Evolutionary conservation across 495 filamentous ascomycete species (phyloP), one percentile per base, ranked within the genome.

Genomic region (Penicillium longicatenatum): DNA sequence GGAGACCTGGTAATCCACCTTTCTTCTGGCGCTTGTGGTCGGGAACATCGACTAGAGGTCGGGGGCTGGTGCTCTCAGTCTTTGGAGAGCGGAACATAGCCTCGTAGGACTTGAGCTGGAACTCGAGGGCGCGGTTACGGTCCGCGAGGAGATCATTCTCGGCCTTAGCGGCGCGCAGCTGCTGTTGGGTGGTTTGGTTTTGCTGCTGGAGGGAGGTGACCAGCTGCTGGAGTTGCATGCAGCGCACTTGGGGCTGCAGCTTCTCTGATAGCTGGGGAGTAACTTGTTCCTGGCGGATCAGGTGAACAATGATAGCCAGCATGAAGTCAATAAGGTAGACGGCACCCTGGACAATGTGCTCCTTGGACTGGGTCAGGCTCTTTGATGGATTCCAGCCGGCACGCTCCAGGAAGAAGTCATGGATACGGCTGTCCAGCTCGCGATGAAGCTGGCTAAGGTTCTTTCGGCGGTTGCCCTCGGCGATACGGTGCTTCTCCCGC

Each of bases 331-430:
- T 71, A 2, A 78, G 63, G 53, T 69, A 73, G 50, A 79, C 71
- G 10, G 76, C 74, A 9, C 69, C 76, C 61, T 79, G 74, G 4
- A 78, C 72, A 20, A 79, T 79, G 55, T 79, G 76, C 52, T 79
- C 76, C 65, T 79, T 79, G 26, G 76, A 79, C 35, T 78, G 71
- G 1, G 73, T 69, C 17, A 78, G 65, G 57, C 71, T 78, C 67
- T 79, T 79, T 16, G 71, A 68, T 12, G 69, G 74, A 49, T 79
- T 77, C 76, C 76, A 79, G 24, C 76, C 76, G 22, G 75, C 76
- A 11, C 67, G 68, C 59, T 78, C 72, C 12, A 79, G 67, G 63
- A 78, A 79, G 58, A 69, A 76, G 54, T 78, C 71, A 47, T 75
- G 72, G 39, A 79, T 68, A 7, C 73, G 67, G 54, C 69, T 69